Evolutionary conservation across 768 basidiomycete species (phyloP).

Genomic region (Cystofilobasidium bisporidii): DNA sequence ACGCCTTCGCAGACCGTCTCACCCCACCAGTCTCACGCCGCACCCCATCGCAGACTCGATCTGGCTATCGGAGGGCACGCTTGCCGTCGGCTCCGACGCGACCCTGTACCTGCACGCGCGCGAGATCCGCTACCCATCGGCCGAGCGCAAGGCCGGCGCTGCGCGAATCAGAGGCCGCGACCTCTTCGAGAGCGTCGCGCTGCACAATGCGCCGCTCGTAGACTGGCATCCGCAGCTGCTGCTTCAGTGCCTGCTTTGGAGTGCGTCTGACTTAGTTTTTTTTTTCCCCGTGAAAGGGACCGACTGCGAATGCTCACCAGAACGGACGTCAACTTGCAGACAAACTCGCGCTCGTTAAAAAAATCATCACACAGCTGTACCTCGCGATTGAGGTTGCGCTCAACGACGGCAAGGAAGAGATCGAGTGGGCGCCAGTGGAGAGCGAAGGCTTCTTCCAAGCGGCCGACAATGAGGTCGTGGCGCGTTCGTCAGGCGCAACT

Average conservation of each 20-base stretch:
- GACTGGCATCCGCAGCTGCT: slow-evolving; percentile 93
- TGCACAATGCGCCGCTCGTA: slow-evolving; percentile 71
- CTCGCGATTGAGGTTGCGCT: slow-evolving; percentile 42
- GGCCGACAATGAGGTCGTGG: neutral
- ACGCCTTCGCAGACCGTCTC: neutral
- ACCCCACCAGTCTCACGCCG: slow-evolving; percentile 54
- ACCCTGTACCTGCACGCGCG: slow-evolving; percentile 70
- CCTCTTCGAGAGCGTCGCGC: slow-evolving; percentile 71
- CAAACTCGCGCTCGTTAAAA: slow-evolving; percentile 75
- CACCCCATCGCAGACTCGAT: slow-evolving; percentile 78
- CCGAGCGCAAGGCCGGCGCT: slow-evolving; percentile 19
- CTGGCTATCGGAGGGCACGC: slow-evolving; percentile 73
- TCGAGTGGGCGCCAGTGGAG: slow-evolving; percentile 49
- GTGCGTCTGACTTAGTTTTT: slow-evolving; percentile 45
- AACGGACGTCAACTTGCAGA: slow-evolving; percentile 46
- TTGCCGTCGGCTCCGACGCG: slow-evolving; percentile 72
- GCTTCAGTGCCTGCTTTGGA: slow-evolving; percentile 84
- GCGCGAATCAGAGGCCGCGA: slow-evolving; percentile 39
- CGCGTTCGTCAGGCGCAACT: too few relatives aligned
- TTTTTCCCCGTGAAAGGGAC: too few relatives aligned
- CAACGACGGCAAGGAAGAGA: slow-evolving; percentile 32
- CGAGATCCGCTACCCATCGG: slow-evolving; percentile 27
- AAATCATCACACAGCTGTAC: slow-evolving; percentile 61
- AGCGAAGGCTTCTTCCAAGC: slow-evolving; percentile 50
- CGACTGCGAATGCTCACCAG: too few relatives aligned